Percentiles rank a stretch among this genome's conserved stretches.
These are phyloP conservation scores for Aspergillus campestris DNA, from an alignment of 495 filamentous ascomycete species.

Conservation along the genomic window DNA sequence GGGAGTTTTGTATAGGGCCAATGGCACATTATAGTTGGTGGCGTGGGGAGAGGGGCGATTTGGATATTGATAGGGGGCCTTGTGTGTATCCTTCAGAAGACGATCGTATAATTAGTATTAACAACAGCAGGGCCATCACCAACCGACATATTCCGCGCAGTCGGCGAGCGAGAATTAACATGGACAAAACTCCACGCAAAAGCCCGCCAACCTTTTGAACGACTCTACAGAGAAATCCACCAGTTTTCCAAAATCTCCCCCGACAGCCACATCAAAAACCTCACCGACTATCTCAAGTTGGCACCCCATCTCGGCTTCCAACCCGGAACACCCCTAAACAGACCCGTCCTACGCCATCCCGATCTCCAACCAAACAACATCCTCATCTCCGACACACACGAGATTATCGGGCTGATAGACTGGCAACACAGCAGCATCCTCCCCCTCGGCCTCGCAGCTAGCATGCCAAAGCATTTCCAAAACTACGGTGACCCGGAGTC, in stretches of 20 bases:
- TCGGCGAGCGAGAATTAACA: constrained; percentile 12
- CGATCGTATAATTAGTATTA: neutral
- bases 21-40: constrained; percentile 20
- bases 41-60: constrained; percentile 11
- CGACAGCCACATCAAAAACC: constrained; percentile 12
- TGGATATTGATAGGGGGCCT: constrained; percentile 19
- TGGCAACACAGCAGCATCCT: constrained; percentile 24
- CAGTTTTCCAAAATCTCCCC: constrained; percentile 8
- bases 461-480: constrained; percentile 24
- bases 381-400: constrained; percentile 16
- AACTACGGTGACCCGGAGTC: constrained; percentile 20
- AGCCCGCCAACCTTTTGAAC: constrained; percentile 13
- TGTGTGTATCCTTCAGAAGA: constrained; percentile 13
- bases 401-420: constrained; percentile 24
- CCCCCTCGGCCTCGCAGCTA: constrained; percentile 19
- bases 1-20: constrained; percentile 25
- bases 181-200: constrained; percentile 11
- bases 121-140: constrained; percentile 5
- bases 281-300: constrained; percentile 13
- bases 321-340: constrained; percentile 7
- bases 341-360: constrained; percentile 22
- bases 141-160: constrained; percentile 11
- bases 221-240: constrained; percentile 15
- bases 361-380: constrained; percentile 29
- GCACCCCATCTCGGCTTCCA: constrained; percentile 9